Evolutionary conservation across 148 eudicot genomes (phyloP).

Genomic region (Rhododendron simsii): DNA sequence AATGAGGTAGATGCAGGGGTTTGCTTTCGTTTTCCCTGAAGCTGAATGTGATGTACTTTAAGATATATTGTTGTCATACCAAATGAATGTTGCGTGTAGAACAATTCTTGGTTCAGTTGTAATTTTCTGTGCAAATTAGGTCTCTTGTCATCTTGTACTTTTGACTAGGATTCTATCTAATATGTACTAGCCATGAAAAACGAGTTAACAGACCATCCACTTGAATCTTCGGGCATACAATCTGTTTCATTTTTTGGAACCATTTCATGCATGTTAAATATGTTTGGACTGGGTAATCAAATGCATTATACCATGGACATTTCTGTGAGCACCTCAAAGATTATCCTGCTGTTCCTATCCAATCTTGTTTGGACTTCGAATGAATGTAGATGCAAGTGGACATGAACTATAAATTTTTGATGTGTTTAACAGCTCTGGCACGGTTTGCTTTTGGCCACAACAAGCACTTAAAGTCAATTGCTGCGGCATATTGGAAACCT

Average conservation of each 20-base stretch:
- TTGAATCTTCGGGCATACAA: not conserved
- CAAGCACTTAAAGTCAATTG: conserved; percentile 80
- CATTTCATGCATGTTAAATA: not conserved
- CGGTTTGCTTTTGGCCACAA: conserved; percentile 94
- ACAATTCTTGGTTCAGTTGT: not conserved
- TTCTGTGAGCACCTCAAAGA: not conserved
- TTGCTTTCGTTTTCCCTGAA: not conserved
- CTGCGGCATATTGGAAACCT: conserved; percentile 77
- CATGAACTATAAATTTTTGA: not conserved
- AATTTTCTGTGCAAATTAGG: not conserved
- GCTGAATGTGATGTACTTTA: not conserved
- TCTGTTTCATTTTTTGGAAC: not conserved
- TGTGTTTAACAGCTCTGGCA: conserved; percentile 63
- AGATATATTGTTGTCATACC: not conserved
- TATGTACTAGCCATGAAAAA: not conserved
- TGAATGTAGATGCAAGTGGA: not conserved
- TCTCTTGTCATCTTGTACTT: not conserved
- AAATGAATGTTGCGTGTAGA: not conserved
- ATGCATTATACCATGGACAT: not conserved
- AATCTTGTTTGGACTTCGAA: not conserved
- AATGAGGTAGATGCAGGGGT: not conserved
- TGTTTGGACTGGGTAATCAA: not conserved
- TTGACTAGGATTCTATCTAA: not conserved
- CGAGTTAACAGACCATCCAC: not conserved
- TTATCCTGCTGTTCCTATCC: not conserved